Conservation (phyloP, 176 grass and related monocot species). For the Sorghum bicolor region DNA sequence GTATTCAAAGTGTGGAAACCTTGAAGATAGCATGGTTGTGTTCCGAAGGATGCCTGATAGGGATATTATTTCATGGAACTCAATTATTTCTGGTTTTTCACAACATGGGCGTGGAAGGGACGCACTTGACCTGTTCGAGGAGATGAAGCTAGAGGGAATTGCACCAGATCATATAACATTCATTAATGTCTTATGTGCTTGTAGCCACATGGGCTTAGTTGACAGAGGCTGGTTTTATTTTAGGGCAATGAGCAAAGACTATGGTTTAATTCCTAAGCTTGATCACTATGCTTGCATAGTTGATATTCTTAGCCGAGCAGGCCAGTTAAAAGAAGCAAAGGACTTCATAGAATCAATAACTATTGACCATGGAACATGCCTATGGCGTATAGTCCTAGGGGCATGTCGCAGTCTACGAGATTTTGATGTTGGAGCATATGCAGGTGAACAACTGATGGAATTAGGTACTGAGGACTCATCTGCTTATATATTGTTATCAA, state of each 20-base stretch:
- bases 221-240: slow-evolving; percentile 57
- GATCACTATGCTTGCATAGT: slow-evolving; percentile 89
- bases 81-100: slow-evolving; percentile 75
- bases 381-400: slow-evolving; percentile 74
- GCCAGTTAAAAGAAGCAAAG: slow-evolving; percentile 60
- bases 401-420: slow-evolving; percentile 51
- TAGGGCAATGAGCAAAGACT: slow-evolving; percentile 56
- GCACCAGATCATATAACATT: slow-evolving; percentile 78
- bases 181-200: slow-evolving; percentile 62
- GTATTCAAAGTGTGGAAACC: slow-evolving; percentile 72
- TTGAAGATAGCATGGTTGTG: slow-evolving; percentile 52
- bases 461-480: slow-evolving; percentile 53
- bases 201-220: slow-evolving; percentile 81
- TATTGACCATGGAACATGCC: slow-evolving; percentile 62
- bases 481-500: slow-evolving; percentile 74
- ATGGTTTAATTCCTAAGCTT: slow-evolving; percentile 51
- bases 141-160: slow-evolving; percentile 59
- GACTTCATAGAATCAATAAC: slow-evolving; percentile 68
- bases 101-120: slow-evolving; percentile 65
- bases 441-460: slow-evolving; percentile 62
- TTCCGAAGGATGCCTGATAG: slow-evolving; percentile 63
- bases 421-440: slow-evolving; percentile 61
- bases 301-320: slow-evolving; percentile 66
- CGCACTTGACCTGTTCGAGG: slow-evolving; percentile 65
- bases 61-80: slow-evolving; percentile 79